Percentiles rank a stretch among this genome's conserved stretches.
These are phyloP conservation scores for Psilocybe tampanensis DNA, from an alignment of 768 basidiomycete genomes.

Conservation along the genomic window DNA sequence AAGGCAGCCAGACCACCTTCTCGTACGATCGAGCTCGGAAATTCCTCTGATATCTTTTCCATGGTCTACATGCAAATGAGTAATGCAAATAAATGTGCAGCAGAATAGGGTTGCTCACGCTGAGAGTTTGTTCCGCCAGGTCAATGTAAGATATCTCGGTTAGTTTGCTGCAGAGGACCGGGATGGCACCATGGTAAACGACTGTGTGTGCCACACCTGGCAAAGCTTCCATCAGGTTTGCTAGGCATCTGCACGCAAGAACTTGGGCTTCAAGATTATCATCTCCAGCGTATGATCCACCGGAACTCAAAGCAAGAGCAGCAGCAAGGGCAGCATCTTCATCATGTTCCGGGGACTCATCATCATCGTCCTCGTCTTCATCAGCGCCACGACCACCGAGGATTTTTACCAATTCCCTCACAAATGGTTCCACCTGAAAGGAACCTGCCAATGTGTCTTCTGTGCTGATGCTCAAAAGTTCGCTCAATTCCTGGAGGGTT, in stretches of 20 bases:
- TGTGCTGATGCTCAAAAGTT: slow-evolving; percentile 92
- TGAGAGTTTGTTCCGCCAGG: slow-evolving; percentile 95
- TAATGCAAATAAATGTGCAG: slow-evolving; percentile 19
- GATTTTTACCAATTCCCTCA: slow-evolving; percentile 89
- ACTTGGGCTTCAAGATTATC: slow-evolving; percentile 94
- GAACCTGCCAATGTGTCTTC: slow-evolving; percentile 96
- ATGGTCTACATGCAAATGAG: slow-evolving; percentile 65
- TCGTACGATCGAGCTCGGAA: slow-evolving; percentile 92
- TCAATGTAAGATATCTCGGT: slow-evolving; percentile 98
- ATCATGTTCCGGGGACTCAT: slow-evolving; percentile 66
- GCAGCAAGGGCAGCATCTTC: slow-evolving; percentile 91
- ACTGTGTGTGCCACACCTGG: slow-evolving; percentile 97
- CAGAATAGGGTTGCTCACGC: slow-evolving; percentile 56
- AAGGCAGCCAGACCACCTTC: slow-evolving; percentile 94
- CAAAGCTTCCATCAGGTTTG: slow-evolving; percentile 98
- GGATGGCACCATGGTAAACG: slow-evolving; percentile 98
- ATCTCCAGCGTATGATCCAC: slow-evolving; percentile 70
- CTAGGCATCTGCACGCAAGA: slow-evolving; percentile 93
- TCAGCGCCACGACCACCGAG: slow-evolving; percentile 78
- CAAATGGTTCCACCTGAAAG: slow-evolving; percentile 93
- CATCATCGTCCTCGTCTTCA: slow-evolving; percentile 74
- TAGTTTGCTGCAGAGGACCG: slow-evolving; percentile 95
- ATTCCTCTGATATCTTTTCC: slow-evolving; percentile 98
- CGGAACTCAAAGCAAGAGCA: slow-evolving; percentile 80
- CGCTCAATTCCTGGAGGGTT: slow-evolving; percentile 93